A percentile compares a stretch with the other conserved stretches of the same genome.
These are phyloP conservation scores for Solanum acaule DNA, from an alignment of 257 asterid species.

Conservation along the genomic window DNA sequence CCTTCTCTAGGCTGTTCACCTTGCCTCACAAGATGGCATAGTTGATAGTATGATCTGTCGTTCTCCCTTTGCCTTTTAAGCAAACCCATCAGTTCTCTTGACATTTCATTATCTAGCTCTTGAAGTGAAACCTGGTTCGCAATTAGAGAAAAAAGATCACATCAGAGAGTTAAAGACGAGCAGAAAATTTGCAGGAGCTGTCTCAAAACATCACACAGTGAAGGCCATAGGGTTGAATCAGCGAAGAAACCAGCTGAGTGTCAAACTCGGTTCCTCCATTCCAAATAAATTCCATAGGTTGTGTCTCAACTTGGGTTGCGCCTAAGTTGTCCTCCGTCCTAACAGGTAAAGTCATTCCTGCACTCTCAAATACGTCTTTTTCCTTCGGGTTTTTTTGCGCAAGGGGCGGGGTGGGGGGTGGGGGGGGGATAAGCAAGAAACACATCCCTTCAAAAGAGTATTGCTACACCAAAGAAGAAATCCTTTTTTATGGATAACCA, in stretches of 20 bases:
- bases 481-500: not conserved
- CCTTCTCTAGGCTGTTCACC: constrained; percentile 81
- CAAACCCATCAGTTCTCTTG: constrained; percentile 49
- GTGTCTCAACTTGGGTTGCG: not conserved
- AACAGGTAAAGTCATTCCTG: not conserved
- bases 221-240: not conserved
- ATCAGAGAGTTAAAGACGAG: not conserved
- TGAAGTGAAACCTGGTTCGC: constrained; percentile 44
- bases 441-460: not conserved
- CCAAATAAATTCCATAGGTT: not conserved
- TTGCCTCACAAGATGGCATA: constrained; percentile 70
- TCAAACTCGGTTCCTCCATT: not conserved
- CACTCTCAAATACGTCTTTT: not conserved
- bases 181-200: not conserved
- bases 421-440: not conserved
- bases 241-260: not conserved
- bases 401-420: too few species aligned
- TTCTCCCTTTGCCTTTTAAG: constrained; percentile 45
- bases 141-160: not conserved
- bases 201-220: not conserved
- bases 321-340: not conserved
- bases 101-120: constrained; percentile 40
- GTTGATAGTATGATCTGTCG: constrained; percentile 54
- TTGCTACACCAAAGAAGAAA: not conserved
- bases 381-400: not conserved